A percentile compares a stretch with the other conserved stretches of the same genome.
These are phyloP conservation scores for Leishmania guyanensis DNA, from an alignment of 208 protist genomes.

Conservation along the genomic window DNA sequence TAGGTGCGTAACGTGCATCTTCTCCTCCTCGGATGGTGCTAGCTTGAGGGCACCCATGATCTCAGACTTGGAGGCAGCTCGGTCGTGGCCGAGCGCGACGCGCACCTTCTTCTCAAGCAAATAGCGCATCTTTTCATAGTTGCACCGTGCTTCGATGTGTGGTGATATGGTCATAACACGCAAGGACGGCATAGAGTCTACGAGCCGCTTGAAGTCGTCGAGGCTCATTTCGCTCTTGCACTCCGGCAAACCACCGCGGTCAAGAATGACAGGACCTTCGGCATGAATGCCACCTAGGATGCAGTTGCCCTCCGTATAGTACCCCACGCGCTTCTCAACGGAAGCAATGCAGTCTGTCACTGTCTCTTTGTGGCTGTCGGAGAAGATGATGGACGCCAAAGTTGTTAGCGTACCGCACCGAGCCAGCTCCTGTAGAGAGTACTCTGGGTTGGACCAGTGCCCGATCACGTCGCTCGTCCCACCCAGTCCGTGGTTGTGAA, in stretches of 20 bases:
- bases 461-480: constrained; percentile 62
- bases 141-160: constrained; percentile 45
- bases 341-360: constrained; percentile 50
- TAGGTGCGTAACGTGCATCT: constrained; percentile 64
- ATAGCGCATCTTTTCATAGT: constrained; percentile 57
- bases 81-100: constrained; percentile 60
- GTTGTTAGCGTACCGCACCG: constrained; percentile 70
- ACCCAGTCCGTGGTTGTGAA: constrained; percentile 80
- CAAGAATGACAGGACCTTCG: constrained; percentile 68
- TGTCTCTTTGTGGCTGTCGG: constrained; percentile 46
- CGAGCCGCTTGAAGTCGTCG: constrained; percentile 45
- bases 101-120: constrained; percentile 48
- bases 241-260: constrained; percentile 61
- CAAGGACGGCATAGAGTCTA: constrained; percentile 56
- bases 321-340: constrained; percentile 45
- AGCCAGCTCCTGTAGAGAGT: constrained; percentile 62
- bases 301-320: constrained; percentile 48
- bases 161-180: constrained; percentile 76
- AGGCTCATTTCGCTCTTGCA: constrained; percentile 42
- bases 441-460: constrained; percentile 73
- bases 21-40: constrained; percentile 38
- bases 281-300: constrained; percentile 72
- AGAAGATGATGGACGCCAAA: constrained; percentile 75
- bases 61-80: constrained; percentile 51
- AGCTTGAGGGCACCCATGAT: constrained; percentile 61